Conservation (phyloP, 1,284 basidiomycete genomes). For the Phenoliferia sp. region DNA sequence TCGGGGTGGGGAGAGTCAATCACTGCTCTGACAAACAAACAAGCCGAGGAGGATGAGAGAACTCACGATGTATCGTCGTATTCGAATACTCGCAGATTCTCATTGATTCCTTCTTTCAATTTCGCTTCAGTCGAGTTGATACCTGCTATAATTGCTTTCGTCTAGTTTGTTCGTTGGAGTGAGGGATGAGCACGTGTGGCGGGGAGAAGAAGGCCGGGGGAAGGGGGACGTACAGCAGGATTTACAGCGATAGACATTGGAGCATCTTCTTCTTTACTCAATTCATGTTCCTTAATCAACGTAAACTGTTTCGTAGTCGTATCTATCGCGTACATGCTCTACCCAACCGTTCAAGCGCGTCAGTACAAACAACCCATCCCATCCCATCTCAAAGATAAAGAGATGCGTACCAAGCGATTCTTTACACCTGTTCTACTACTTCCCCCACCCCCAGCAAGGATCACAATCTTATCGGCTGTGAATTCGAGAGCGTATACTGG, state of each 20-base stretch:
- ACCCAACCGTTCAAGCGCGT: neutral
- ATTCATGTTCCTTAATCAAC: slow-evolving; percentile 62
- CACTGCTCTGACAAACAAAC: slow-evolving; percentile 47
- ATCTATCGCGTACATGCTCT: neutral
- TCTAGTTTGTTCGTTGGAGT: slow-evolving; percentile 39
- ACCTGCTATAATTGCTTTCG: slow-evolving; percentile 64
- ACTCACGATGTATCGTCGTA: slow-evolving; percentile 56
- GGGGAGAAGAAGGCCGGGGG: neutral
- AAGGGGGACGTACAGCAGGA: slow-evolving; percentile 50
- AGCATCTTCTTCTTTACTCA: slow-evolving; percentile 76
- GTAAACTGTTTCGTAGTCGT: slow-evolving; percentile 47
- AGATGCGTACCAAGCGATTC: slow-evolving; percentile 72
- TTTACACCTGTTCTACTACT: slow-evolving; percentile 73
- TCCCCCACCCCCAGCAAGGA: slow-evolving; percentile 86
- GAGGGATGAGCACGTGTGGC: neutral
- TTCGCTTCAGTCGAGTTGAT: slow-evolving; percentile 69
- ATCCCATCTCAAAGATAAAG: neutral
- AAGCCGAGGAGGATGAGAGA: slow-evolving; percentile 36
- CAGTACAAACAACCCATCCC: neutral
- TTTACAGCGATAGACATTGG: slow-evolving; percentile 86
- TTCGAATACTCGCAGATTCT: slow-evolving; percentile 71
- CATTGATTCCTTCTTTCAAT: slow-evolving; percentile 62
- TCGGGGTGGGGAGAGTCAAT: slow-evolving; percentile 57
- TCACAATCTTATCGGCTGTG: slow-evolving; percentile 58
- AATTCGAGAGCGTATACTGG: slow-evolving; percentile 79